Evolutionary conservation across 2,329 filamentous ascomycete species (phyloP).

Genomic region (Botrytis tulipae): DNA sequence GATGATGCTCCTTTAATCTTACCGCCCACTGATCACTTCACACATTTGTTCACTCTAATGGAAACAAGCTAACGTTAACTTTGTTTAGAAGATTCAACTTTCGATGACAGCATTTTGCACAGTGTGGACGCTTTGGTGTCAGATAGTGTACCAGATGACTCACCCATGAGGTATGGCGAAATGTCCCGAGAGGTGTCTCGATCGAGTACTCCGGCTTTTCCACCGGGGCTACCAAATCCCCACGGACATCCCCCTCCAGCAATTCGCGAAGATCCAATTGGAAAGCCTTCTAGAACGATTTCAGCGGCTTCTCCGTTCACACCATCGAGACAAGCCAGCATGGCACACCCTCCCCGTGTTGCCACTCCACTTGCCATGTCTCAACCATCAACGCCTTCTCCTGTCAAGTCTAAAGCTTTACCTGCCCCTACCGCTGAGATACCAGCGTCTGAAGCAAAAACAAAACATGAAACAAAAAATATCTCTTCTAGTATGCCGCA

Average conservation of each 20-base stretch:
- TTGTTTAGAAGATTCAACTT: slow-evolving; percentile 53
- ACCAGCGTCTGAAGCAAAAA: slow-evolving; percentile 23
- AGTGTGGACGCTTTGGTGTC: slow-evolving; percentile 65
- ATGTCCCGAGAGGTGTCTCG: slow-evolving; percentile 28
- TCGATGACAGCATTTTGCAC: slow-evolving; percentile 56
- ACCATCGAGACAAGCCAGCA: slow-evolving; percentile 29
- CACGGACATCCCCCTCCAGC: slow-evolving; percentile 42
- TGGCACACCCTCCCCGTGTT: slow-evolving; percentile 30
- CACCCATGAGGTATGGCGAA: slow-evolving; percentile 22
- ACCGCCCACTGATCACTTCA: slow-evolving; percentile 8
- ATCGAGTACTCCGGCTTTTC: slow-evolving; percentile 43
- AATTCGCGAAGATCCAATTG: slow-evolving; percentile 29
- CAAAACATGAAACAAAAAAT: slow-evolving; percentile 47
- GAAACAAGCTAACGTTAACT: slow-evolving; percentile 29
- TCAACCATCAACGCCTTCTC: slow-evolving; percentile 30
- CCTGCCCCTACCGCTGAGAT: background rate
- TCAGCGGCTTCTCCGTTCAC: slow-evolving; percentile 37
- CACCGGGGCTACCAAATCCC: slow-evolving; percentile 45
- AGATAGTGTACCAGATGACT: slow-evolving; percentile 44
- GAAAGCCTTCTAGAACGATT: slow-evolving; percentile 33
- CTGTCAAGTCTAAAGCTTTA: slow-evolving; percentile 7
- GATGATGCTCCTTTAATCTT: slow-evolving; percentile 39
- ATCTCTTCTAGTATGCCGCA: slow-evolving; percentile 49
- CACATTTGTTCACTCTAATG: background rate
- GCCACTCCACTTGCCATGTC: slow-evolving; percentile 36